Evolutionary conservation across 2,329 filamentous ascomycete genomes (phyloP).

Genomic region (Akanthomyces lecanii): DNA sequence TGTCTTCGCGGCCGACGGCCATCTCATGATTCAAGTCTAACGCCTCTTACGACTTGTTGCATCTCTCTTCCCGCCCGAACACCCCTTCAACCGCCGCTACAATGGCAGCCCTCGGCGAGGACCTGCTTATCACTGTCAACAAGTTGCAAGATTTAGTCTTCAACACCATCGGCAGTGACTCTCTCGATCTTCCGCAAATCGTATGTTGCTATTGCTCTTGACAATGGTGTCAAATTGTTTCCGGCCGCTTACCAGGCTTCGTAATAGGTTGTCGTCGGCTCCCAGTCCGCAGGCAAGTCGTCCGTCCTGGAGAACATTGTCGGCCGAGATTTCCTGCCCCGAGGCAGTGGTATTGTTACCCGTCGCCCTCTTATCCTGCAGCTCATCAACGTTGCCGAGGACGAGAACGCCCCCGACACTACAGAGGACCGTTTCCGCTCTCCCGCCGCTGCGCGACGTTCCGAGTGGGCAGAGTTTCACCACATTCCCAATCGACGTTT

Average conservation of each 20-base stretch:
- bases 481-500: conserved; percentile 87
- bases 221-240: neutral
- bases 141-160: conserved; percentile 98
- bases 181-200: conserved; percentile 94
- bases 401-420: conserved; percentile 63
- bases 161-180: conserved; percentile 99
- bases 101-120: conserved; percentile 95
- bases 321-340: conserved; percentile 91
- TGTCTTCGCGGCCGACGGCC: conserved; percentile 10
- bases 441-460: conserved; percentile 62
- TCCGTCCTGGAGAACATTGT: conserved; percentile 99
- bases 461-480: conserved; percentile 91
- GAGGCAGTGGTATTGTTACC: conserved; percentile 95
- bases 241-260: conserved; percentile 13
- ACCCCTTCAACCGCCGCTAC: conserved; percentile 23
- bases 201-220: conserved; percentile 49
- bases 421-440: conserved; percentile 70
- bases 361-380: conserved; percentile 91
- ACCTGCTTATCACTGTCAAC: conserved; percentile 92
- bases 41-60: conserved; percentile 10
- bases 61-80: neutral
- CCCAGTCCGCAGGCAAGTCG: conserved; percentile 96
- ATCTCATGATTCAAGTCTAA: conserved; percentile 9
- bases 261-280: conserved; percentile 88
- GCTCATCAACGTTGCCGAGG: conserved; percentile 91